Evolutionary conservation across 1,139 yeast species (phyloP).

Genomic region (Sugiyamaella novakii): DNA sequence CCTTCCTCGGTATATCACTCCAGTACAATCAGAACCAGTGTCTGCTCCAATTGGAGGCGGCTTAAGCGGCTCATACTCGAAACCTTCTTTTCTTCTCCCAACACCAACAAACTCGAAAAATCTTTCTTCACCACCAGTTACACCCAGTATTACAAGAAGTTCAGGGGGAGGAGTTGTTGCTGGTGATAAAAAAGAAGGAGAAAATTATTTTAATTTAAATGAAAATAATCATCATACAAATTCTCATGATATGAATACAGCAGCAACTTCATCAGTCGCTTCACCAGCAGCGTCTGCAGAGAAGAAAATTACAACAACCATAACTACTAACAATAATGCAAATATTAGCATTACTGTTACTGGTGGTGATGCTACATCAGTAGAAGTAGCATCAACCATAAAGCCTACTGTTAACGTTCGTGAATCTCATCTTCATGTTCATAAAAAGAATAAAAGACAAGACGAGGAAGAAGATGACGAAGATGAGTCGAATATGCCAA

Average conservation of each 20-base stretch:
- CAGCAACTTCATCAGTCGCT: not conserved
- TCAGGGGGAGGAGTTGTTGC: not conserved
- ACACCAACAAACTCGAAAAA: slow-evolving; percentile 15
- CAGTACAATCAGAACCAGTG: slow-evolving; percentile 16
- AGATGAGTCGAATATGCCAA: slow-evolving; percentile 16
- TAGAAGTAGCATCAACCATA: slow-evolving; percentile 4
- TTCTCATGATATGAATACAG: not conserved
- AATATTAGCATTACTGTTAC: slow-evolving; percentile 6
- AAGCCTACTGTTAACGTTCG: not conserved
- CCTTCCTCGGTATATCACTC: slow-evolving; percentile 17
- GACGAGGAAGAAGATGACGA: slow-evolving; percentile 18
- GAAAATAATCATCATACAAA: not conserved
- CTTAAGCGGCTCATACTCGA: slow-evolving; percentile 13
- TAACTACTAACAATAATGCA: not conserved
- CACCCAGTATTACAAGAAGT: slow-evolving; percentile 16
- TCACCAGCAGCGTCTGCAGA: not conserved
- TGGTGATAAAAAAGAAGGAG: slow-evolving; percentile 2
- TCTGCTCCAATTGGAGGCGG: slow-evolving; percentile 13
- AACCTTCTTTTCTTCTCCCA: slow-evolving; percentile 10
- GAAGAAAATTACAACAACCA: not conserved
- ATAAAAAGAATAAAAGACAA: not conserved
- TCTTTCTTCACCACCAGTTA: slow-evolving; percentile 15
- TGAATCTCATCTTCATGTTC: not conserved
- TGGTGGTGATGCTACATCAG: not conserved
- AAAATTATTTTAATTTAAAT: slow-evolving; percentile 1